Evolutionary conservation across 495 filamentous ascomycete genomes (phyloP), one percentile per base, ranked within the genome.

Genomic region (Hypoxylon crocopeplum): DNA sequence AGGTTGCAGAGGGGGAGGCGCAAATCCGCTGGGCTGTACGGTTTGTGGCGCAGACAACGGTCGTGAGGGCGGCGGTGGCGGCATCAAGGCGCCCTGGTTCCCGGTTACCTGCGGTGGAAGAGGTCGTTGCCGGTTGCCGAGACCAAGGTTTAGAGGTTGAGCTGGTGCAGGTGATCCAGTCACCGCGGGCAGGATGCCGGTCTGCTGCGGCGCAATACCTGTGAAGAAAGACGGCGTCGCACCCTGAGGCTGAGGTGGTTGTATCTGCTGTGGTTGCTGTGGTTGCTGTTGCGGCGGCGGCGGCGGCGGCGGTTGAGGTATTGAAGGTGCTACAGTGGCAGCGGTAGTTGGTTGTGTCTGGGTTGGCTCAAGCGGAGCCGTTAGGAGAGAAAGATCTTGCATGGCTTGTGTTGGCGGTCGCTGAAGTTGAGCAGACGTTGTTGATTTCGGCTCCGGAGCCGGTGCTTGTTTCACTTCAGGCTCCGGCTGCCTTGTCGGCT

Each of bases 21-120:
- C 82, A 66, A 96, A 93, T 2, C 79, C 79, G 69, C 79, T 92
- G 42, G 85, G 86, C 60, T 89, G 90, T 46, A 86, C 85, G 27
- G 91, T 88, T 69, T 93, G 91, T 17, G 94, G 94, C 7, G 93
- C 95, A 13, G 93, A 97, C 4, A 94, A 79, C 1, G 94, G 89
- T 42, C 94, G 82, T 39, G 83, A 84, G 24, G 93, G 93, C 17
- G 92, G 93, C 36, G 92, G 91, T 21, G 92, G 87, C 53, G 91
- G 83, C 51, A 92, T 73, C 17, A 79, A 77, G 10, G 87, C 83
- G 7, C 83, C 87, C 54, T 84, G 82, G 27, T 59, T 72, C 36
- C 80, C 80, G 55, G 81, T 77, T 46, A 73, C 77, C 58, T 85
- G 88, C 49, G 86, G 88, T 29, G 91, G 81, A 54, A 87, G 79